phyloP scores from a whole-genome alignment of 352 stramenopile species.

The Saprolegnia diclina region DNA sequence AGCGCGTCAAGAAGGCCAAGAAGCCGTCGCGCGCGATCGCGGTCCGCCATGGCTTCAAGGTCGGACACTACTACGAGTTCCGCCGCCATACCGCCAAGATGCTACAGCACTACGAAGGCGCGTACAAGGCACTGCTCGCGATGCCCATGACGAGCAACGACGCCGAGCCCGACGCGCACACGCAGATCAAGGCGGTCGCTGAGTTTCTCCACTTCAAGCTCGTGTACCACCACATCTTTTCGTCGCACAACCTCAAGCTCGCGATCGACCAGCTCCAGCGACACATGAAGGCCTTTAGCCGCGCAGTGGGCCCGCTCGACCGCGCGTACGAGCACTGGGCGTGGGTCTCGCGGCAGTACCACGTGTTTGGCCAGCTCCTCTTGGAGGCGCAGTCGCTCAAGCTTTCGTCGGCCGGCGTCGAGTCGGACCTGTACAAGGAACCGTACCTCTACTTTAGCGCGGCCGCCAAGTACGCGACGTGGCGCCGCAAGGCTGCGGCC shows the following conservation, averaged over 20 bases:
- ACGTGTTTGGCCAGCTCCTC: slow-evolving; percentile 82
- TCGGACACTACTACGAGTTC: slow-evolving; percentile 87
- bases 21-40: slow-evolving; percentile 62
- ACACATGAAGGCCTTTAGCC: slow-evolving; percentile 62
- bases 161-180: slow-evolving; percentile 3
- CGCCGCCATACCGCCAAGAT: slow-evolving; percentile 80
- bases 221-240: slow-evolving; percentile 85
- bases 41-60: slow-evolving; percentile 82
- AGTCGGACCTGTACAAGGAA: slow-evolving; percentile 81
- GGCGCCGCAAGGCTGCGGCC: slow-evolving; percentile 55
- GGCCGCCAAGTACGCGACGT: slow-evolving; percentile 78
- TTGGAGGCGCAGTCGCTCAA: slow-evolving; percentile 64
- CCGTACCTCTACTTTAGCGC: slow-evolving; percentile 82
- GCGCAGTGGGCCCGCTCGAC: slow-evolving; percentile 45
- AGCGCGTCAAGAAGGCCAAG: slow-evolving; percentile 84
- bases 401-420: slow-evolving; percentile 44
- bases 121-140: slow-evolving; percentile 58
- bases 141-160: slow-evolving; percentile 24
- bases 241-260: slow-evolving; percentile 74
- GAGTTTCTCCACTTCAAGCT: slow-evolving; percentile 87
- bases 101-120: slow-evolving; percentile 76
- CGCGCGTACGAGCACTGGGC: slow-evolving; percentile 78
- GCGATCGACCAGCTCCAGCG: slow-evolving; percentile 79
- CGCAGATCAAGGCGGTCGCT: slow-evolving; percentile 74
- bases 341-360: slow-evolving; percentile 80